Conservation (phyloP, 495 filamentous ascomycete genomes). For the Diplogelasinospora grovesii region DNA sequence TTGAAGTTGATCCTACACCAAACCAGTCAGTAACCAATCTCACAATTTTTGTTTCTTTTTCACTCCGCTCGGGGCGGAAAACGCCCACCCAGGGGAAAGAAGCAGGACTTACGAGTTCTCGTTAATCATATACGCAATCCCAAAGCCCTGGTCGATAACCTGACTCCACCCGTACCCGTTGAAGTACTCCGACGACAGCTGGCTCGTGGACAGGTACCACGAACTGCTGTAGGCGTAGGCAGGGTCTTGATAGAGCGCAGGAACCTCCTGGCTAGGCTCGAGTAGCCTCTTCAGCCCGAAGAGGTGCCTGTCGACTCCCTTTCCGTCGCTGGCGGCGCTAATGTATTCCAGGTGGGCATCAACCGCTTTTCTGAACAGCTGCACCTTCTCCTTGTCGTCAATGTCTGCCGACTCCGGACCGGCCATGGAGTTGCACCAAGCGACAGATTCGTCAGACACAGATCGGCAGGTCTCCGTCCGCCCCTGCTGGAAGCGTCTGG, state of each 20-base stretch:
- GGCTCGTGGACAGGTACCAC: slow-evolving; percentile 84
- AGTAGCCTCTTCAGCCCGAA: slow-evolving; percentile 94
- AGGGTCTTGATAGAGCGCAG: slow-evolving; percentile 79
- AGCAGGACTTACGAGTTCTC: slow-evolving; percentile 68
- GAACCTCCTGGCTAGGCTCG: slow-evolving; percentile 71
- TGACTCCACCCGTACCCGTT: slow-evolving; percentile 99
- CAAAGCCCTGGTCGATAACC: slow-evolving; percentile 92
- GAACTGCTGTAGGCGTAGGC: slow-evolving; percentile 75
- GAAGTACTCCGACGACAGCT: slow-evolving; percentile 94
- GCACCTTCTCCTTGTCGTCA: slow-evolving; percentile 56
- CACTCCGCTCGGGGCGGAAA: too few species aligned
- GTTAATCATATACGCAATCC: slow-evolving; percentile 99
- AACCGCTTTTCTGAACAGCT: slow-evolving; percentile 75
- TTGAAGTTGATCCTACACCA: slow-evolving; percentile 84
- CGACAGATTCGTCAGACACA: slow-evolving; percentile 86
- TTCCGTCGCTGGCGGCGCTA: slow-evolving; percentile 76
- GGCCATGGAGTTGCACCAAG: slow-evolving; percentile 81
- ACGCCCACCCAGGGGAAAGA: not conserved
- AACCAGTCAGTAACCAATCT: slow-evolving; percentile 17
- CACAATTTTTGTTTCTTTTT: too few species aligned
- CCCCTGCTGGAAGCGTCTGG: slow-evolving; percentile 89
- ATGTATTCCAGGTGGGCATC: slow-evolving; percentile 86
- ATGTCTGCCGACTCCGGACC: slow-evolving; percentile 54
- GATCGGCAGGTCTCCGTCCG: slow-evolving; percentile 93
- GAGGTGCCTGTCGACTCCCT: slow-evolving; percentile 92